These are phyloP conservation scores for Termitomyces sp. DNA, from an alignment of 768 basidiomycete genomes.

Conservation along the genomic window DNA sequence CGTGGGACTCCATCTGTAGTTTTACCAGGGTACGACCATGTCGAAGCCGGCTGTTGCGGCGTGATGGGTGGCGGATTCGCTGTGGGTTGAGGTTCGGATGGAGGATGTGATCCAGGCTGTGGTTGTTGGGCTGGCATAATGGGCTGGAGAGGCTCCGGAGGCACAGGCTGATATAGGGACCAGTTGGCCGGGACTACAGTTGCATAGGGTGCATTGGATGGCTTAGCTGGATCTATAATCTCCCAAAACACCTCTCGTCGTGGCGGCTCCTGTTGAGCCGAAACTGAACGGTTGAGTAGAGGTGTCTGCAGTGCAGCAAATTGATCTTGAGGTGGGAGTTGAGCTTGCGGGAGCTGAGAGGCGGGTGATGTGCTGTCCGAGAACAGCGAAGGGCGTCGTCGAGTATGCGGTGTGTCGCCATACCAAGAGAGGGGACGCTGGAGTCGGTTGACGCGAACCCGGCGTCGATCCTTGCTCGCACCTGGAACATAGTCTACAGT, in stretches of 20 bases:
- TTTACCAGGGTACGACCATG: neutral
- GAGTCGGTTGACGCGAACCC: conserved; percentile 3
- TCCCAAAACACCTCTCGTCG: neutral
- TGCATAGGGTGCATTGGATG: conserved; percentile 13
- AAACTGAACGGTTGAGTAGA: neutral
- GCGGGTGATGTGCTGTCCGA: conserved; percentile 15
- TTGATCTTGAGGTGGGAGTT: conserved; percentile 2
- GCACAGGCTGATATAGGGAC: conserved; percentile 3
- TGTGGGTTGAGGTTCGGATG: neutral
- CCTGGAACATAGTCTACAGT: conserved; percentile 33
- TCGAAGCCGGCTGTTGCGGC: neutral
- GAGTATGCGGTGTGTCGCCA: conserved; percentile 7
- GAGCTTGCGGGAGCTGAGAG: conserved; percentile 1
- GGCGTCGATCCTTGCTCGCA: conserved; percentile 14
- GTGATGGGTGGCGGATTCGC: neutral
- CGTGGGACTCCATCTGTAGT: neutral
- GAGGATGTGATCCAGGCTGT: neutral
- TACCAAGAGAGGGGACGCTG: conserved; percentile 20
- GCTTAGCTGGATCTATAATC: neutral
- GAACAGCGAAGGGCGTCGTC: conserved; percentile 9
- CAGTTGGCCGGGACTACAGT: conserved; percentile 10
- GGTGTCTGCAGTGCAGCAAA: neutral
- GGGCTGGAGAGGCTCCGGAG: neutral
- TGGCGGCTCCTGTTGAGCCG: neutral
- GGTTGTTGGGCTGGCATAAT: neutral